These are phyloP conservation scores for Clavispora vitiphila DNA, from an alignment of 805 yeast genomes.

Conservation along the genomic window DNA sequence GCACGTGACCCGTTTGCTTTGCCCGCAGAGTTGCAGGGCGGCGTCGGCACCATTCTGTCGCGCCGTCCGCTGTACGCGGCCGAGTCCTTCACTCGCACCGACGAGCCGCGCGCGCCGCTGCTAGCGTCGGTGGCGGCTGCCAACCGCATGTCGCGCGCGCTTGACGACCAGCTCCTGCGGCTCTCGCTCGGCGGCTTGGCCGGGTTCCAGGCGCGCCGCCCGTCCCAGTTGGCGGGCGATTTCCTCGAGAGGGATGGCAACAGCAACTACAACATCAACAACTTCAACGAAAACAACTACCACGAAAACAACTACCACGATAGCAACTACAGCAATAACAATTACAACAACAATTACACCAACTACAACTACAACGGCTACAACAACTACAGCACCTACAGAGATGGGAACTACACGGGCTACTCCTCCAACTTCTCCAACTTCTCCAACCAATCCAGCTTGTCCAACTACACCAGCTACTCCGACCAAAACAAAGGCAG, in stretches of 20 bases:
- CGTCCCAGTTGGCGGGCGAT: constrained; percentile 36
- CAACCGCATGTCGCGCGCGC: constrained; percentile 20
- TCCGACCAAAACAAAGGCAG: too few relatives aligned
- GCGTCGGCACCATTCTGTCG: constrained; percentile 54
- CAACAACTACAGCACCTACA: too few relatives aligned
- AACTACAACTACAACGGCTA: too few relatives aligned
- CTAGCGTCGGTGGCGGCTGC: constrained; percentile 25
- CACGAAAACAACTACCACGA: too few relatives aligned
- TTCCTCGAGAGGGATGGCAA: constrained; percentile 3
- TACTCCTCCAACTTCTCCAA: too few relatives aligned
- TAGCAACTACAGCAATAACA: too few relatives aligned
- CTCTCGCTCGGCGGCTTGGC: constrained; percentile 29
- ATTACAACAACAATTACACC: too few relatives aligned
- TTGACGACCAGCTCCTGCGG: constrained; percentile 25
- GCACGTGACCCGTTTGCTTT: constrained; percentile 36
- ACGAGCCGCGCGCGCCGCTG: constrained; percentile 2
- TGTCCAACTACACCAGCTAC: too few relatives aligned
- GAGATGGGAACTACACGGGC: too few relatives aligned
- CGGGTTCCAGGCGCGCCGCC: constrained; percentile 40
- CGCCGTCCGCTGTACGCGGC: constrained; percentile 76
- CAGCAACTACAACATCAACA: too few relatives aligned
- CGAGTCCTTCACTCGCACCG: constrained; percentile 46
- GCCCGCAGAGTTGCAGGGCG: constrained; percentile 62
- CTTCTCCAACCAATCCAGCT: too few relatives aligned
- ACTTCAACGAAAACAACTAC: too few relatives aligned